Evolutionary conservation across 352 stramenopile species (phyloP).

Genomic region (Phytophthora ohioensis): DNA sequence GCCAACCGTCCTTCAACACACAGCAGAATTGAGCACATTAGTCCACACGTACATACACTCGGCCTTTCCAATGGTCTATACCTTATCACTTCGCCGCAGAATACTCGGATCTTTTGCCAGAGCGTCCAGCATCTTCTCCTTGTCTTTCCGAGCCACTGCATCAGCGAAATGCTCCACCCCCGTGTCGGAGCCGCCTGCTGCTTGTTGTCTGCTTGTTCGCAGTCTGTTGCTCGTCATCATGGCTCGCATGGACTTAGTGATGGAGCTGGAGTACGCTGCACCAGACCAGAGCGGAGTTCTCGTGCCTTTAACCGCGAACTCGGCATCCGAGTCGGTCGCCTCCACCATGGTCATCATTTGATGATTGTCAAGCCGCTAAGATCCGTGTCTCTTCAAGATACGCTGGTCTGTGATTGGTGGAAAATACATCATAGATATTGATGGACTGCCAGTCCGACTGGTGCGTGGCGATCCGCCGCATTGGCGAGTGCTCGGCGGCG

Average conservation of each 20-base stretch:
- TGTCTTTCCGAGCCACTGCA: constrained; percentile 53
- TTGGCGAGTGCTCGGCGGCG: constrained; percentile 13
- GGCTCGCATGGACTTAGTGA: constrained; percentile 64
- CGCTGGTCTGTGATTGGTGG: constrained; percentile 15
- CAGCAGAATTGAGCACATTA: neutral
- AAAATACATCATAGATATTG: constrained; percentile 1
- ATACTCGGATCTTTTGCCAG: constrained; percentile 43
- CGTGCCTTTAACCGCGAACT: constrained; percentile 10
- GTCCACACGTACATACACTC: neutral
- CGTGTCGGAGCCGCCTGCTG: constrained; percentile 4
- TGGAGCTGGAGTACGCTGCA: constrained; percentile 48
- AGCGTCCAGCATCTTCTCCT: constrained; percentile 57
- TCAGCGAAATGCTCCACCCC: constrained; percentile 45
- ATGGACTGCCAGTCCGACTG: constrained; percentile 3
- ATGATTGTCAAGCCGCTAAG: constrained; percentile 9
- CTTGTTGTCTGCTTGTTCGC: constrained; percentile 3
- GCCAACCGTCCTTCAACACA: constrained; percentile 43
- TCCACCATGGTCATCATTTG: constrained; percentile 40
- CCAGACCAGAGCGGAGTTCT: constrained; percentile 28
- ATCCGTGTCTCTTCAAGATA: constrained; percentile 46
- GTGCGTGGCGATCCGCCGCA: constrained; percentile 12
- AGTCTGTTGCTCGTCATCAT: constrained; percentile 53
- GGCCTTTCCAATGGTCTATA: constrained; percentile 5
- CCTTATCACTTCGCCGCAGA: constrained; percentile 41
- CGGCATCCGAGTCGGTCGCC: constrained; percentile 19